A percentile compares a stretch with the other conserved stretches of the same genome.
Evolutionary conservation across 2,329 filamentous ascomycete species (phyloP).

Genomic region (Paraconiothyrium brasiliense): DNA sequence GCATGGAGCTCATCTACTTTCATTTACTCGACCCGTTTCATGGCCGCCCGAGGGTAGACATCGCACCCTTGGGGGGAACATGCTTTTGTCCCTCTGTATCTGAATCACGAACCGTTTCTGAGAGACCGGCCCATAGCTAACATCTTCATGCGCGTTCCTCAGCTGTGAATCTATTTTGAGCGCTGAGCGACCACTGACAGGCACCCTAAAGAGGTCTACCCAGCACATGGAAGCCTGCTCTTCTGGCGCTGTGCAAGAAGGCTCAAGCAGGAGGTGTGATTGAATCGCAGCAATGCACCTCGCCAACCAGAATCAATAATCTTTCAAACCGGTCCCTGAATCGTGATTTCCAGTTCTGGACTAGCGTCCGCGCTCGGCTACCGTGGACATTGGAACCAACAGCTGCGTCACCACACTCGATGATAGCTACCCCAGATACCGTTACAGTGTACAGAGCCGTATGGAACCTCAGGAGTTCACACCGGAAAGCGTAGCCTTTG

Average conservation of each 20-base stretch:
- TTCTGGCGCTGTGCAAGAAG: not conserved
- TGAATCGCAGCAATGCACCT: not conserved
- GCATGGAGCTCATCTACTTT: not conserved
- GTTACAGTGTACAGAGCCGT: conserved; percentile 2
- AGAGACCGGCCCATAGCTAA: not conserved
- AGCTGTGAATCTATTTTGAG: not conserved
- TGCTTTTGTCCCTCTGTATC: not conserved
- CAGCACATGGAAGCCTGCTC: not conserved
- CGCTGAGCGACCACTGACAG: not conserved
- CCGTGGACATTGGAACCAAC: not conserved
- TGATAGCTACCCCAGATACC: not conserved
- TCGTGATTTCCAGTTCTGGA: not conserved
- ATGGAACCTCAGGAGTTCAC: not conserved
- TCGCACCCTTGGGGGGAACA: not conserved
- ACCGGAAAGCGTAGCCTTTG: not conserved
- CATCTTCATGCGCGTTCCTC: conserved; percentile 6
- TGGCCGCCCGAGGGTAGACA: not conserved
- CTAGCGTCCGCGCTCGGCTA: conserved; percentile 2
- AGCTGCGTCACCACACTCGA: not conserved
- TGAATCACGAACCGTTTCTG: conserved; percentile 12
- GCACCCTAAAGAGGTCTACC: not conserved
- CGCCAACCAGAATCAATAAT: conserved; percentile 11
- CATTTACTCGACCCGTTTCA: conserved; percentile 3
- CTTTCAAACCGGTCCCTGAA: not conserved
- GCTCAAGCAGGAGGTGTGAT: not conserved